phyloP scores from a whole-genome alignment of 768 basidiomycete genomes.

The Pulveroboletus sp. region DNA sequence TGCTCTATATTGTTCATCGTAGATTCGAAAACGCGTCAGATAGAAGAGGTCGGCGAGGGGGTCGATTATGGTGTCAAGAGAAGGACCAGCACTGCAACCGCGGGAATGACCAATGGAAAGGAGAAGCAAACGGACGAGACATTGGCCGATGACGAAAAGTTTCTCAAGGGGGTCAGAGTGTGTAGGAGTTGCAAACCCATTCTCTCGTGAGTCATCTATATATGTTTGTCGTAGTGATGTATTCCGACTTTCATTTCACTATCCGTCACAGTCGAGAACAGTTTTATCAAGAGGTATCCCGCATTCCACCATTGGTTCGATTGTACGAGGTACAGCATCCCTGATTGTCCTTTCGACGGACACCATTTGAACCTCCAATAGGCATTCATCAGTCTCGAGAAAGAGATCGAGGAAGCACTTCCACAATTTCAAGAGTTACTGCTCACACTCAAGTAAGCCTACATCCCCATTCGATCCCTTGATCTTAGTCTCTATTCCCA shows the following conservation, averaged over 20 bases:
- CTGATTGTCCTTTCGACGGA: not conserved
- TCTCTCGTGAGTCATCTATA: constrained; percentile 61
- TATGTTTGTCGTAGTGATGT: not conserved
- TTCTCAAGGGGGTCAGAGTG: constrained; percentile 84
- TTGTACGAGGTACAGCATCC: constrained; percentile 62
- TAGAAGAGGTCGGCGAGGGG: constrained; percentile 83
- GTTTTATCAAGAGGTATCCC: constrained; percentile 60
- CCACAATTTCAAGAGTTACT: constrained; percentile 89
- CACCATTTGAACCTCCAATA: constrained; percentile 26
- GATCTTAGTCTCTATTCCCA: constrained; percentile 3
- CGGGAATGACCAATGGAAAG: constrained; percentile 23
- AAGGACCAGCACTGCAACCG: constrained; percentile 28
- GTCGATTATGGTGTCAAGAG: constrained; percentile 79
- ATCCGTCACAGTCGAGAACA: constrained; percentile 63
- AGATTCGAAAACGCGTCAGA: constrained; percentile 70
- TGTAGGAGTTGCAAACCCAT: constrained; percentile 82
- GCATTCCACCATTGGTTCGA: constrained; percentile 59
- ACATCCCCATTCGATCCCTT: constrained; percentile 9
- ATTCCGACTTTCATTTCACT: not conserved
- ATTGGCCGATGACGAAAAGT: constrained; percentile 69
- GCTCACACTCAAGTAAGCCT: constrained; percentile 56
- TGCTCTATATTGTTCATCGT: constrained; percentile 86
- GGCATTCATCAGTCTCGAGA: constrained; percentile 73
- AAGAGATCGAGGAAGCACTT: constrained; percentile 84
- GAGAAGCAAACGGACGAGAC: constrained; percentile 38